Evolutionary conservation across 2,329 filamentous ascomycete species (phyloP), one percentile per base, ranked within the genome.

Genomic region (Diaporthe eres): DNA sequence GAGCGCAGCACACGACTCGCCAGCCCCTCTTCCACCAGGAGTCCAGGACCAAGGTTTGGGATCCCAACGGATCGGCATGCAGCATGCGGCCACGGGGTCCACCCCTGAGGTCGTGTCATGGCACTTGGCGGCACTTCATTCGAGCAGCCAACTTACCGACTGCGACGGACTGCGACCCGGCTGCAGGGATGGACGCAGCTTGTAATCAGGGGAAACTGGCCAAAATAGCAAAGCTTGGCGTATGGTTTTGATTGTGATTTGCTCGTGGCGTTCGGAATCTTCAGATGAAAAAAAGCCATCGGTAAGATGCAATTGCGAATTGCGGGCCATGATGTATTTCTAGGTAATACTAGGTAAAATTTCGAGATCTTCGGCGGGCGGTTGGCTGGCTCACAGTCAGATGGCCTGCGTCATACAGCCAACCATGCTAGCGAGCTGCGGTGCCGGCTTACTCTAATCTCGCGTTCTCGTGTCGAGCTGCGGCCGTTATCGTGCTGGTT

Each of bases 101-200:
- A 70, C 65, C 65, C 65, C 47, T 70, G 65, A 70, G 65, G 65
- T 70, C 34, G 65, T 70, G 65, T 39, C 65, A 55, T 55, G 65
- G 65, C 65, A 68, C 65, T 68, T 68, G 65, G 65, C 65, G 65
- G 65, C 65, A 70, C 65, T 42, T 70, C 65, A 70, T 70, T 70
- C 65, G 65, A 55, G 49, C 34, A 8, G 53, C 12, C 31, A 13
- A 25, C 49, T 28, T 15, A 37, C 31, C 55, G 31, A 58, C 31
- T 37, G 55, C 44, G 42, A 47, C 61, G 34, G 37, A 61, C 37
- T 61, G 65, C 65, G 13, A 8, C 49, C 49, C 13, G 13, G 31
- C 65, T 55, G n/a, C 47, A 55, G 49, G 65, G 65, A 55, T 70
- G 19, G 9, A 42, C 65, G 65, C 65, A 42, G 65, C 65, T n/a